These are phyloP conservation scores for Microbotryum saponariae DNA, from an alignment of 1,284 basidiomycete species.

Conservation along the genomic window DNA sequence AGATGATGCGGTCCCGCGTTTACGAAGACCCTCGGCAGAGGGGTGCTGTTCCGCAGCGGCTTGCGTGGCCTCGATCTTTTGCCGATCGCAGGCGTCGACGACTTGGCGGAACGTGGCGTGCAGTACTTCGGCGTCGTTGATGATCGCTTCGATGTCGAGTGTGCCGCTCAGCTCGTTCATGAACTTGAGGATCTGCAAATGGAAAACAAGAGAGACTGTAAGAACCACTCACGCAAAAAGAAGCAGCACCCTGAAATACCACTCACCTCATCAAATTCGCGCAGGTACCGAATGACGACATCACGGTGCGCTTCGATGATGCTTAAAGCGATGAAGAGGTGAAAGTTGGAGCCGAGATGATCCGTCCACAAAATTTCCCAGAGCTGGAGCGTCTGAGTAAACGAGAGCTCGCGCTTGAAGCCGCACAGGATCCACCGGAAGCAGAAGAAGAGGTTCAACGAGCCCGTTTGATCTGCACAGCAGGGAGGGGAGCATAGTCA, in stretches of 20 bases:
- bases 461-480: slow-evolving; percentile 70
- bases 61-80: slow-evolving; percentile 8
- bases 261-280: slow-evolving; percentile 53
- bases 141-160: slow-evolving; percentile 81
- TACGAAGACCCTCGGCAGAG: not conserved
- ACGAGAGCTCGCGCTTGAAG: slow-evolving; percentile 92
- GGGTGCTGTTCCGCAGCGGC: not conserved
- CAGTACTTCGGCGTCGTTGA: slow-evolving; percentile 87
- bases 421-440: slow-evolving; percentile 72
- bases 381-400: slow-evolving; percentile 74
- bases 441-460: slow-evolving; percentile 84
- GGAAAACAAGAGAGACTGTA: slow-evolving; percentile 49
- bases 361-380: slow-evolving; percentile 97
- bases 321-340: slow-evolving; percentile 90
- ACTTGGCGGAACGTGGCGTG: slow-evolving; percentile 72
- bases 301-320: slow-evolving; percentile 89
- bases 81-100: slow-evolving; percentile 21
- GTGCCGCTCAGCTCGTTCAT: slow-evolving; percentile 50
- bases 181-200: slow-evolving; percentile 68
- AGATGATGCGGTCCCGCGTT: not conserved
- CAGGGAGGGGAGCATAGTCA: not conserved
- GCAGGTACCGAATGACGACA: slow-evolving; percentile 83
- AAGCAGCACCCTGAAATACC: not conserved
- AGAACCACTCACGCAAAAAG: not conserved
- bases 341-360: slow-evolving; percentile 75